Percentiles rank a stretch among this genome's conserved stretches.
Evolutionary conservation across 306 rosid genomes (phyloP).

Genomic region (Citrullus colocynthis): DNA sequence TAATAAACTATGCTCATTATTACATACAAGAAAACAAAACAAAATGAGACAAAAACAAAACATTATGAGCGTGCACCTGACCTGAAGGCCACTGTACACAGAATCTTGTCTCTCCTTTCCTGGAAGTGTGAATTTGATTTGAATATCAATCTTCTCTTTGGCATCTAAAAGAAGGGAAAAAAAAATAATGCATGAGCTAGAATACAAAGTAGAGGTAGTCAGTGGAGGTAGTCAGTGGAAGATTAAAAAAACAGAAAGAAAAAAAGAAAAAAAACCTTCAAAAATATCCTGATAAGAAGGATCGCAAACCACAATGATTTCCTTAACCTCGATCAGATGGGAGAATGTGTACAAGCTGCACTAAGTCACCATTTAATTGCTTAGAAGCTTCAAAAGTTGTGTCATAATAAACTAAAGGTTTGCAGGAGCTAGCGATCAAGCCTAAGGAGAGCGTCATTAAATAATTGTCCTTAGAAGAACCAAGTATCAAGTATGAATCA

Average conservation of each 20-base stretch:
- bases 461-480: background rate
- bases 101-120: slow-evolving; percentile 99
- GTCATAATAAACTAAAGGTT: background rate
- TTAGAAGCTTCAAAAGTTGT: background rate
- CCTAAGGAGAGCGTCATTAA: background rate
- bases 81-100: slow-evolving; percentile 88
- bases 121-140: slow-evolving; percentile 69
- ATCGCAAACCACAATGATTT: slow-evolving; percentile 85
- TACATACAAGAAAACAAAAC: background rate
- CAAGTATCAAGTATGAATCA: background rate
- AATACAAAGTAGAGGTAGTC: background rate
- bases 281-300: slow-evolving; percentile 80
- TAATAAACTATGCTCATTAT: background rate
- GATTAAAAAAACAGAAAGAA: background rate
- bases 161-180: slow-evolving; percentile 30
- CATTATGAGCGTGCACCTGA: slow-evolving; percentile 41
- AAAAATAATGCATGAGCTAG: background rate
- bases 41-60: background rate
- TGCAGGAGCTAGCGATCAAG: background rate
- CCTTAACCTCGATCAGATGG: slow-evolving; percentile 58
- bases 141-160: slow-evolving; percentile 22
- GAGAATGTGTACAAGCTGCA: slow-evolving; percentile 81
- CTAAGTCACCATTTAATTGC: slow-evolving; percentile 6
- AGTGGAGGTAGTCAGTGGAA: slow-evolving; percentile 10
- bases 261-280: slow-evolving; percentile 28